These are phyloP conservation scores for Penicillium egyptiacum DNA, from an alignment of 495 filamentous ascomycete genomes.

Conservation along the genomic window DNA sequence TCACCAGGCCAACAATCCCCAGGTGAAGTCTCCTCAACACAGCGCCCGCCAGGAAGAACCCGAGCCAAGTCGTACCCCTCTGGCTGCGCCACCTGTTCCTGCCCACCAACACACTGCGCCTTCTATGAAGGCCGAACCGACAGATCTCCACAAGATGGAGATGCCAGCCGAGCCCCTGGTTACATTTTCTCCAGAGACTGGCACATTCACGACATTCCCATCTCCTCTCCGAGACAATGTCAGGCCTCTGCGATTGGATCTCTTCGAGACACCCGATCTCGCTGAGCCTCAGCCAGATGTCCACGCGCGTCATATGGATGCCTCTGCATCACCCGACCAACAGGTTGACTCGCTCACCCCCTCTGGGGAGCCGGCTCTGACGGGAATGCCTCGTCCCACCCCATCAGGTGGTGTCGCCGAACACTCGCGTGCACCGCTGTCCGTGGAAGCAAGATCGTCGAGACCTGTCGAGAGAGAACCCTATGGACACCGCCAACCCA, in stretches of 20 bases:
- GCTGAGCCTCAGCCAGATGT: slow-evolving; percentile 5
- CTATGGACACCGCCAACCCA: slow-evolving; percentile 7
- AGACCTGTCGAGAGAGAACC: slow-evolving; percentile 14
- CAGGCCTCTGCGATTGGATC: slow-evolving; percentile 22
- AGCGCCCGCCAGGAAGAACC: neutral
- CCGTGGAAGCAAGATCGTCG: slow-evolving; percentile 18
- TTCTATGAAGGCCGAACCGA: slow-evolving; percentile 28
- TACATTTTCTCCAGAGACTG: slow-evolving; percentile 50
- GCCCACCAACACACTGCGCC: slow-evolving; percentile 13
- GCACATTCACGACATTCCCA: slow-evolving; percentile 50
- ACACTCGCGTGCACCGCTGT: neutral
- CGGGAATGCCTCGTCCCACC: slow-evolving; percentile 3
- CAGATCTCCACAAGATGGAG: slow-evolving; percentile 28
- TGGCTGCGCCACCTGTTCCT: slow-evolving; percentile 21
- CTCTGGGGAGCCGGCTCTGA: slow-evolving; percentile 16
- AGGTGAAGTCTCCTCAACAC: neutral
- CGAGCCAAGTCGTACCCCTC: slow-evolving; percentile 23
- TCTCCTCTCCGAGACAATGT: slow-evolving; percentile 38
- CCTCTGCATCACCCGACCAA: slow-evolving; percentile 15
- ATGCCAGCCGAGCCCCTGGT: slow-evolving; percentile 40
- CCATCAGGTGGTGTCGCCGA: slow-evolving; percentile 8
- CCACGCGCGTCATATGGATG: slow-evolving; percentile 5
- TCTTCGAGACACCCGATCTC: slow-evolving; percentile 12
- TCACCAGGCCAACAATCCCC: neutral
- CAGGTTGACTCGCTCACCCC: slow-evolving; percentile 23